Conservation (phyloP, 106 monocot species). For the Dendrobium chrysotoxum region DNA sequence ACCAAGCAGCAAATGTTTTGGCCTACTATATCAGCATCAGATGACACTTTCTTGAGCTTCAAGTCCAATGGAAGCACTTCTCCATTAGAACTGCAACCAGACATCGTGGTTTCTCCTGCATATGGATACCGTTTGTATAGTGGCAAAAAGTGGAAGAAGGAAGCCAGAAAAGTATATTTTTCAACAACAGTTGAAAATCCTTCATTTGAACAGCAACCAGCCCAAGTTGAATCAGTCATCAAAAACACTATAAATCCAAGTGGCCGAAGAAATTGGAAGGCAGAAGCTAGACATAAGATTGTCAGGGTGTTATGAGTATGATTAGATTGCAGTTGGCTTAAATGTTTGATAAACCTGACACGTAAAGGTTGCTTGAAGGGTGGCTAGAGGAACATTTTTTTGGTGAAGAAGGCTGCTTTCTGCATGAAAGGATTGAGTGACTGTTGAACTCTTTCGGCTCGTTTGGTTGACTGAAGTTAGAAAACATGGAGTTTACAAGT, state of each 20-base stretch:
- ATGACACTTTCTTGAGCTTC: too few relatives aligned
- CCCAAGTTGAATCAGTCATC: constrained; percentile 3
- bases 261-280: constrained; percentile 35
- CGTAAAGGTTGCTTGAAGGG: too few relatives aligned
- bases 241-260: background rate
- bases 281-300: constrained; percentile 33
- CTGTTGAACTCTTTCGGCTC: too few relatives aligned
- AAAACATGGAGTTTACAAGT: too few relatives aligned
- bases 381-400: too few relatives aligned
- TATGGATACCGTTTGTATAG: constrained; percentile 11
- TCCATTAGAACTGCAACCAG: too few relatives aligned
- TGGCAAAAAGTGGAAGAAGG: constrained; percentile 40
- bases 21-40: background rate
- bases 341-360: background rate
- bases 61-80: too few relatives aligned
- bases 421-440: too few relatives aligned
- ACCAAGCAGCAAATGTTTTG: background rate
- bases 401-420: too few relatives aligned
- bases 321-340: background rate
- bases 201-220: background rate
- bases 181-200: background rate
- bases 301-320: background rate
- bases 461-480: too few relatives aligned
- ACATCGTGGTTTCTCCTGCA: too few relatives aligned
- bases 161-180: constrained; percentile 26